Evolutionary conservation across 192 early-diverging fungal genomes (phyloP), one percentile per base, ranked within the genome.

Genomic region (Linnemannia zychae): DNA sequence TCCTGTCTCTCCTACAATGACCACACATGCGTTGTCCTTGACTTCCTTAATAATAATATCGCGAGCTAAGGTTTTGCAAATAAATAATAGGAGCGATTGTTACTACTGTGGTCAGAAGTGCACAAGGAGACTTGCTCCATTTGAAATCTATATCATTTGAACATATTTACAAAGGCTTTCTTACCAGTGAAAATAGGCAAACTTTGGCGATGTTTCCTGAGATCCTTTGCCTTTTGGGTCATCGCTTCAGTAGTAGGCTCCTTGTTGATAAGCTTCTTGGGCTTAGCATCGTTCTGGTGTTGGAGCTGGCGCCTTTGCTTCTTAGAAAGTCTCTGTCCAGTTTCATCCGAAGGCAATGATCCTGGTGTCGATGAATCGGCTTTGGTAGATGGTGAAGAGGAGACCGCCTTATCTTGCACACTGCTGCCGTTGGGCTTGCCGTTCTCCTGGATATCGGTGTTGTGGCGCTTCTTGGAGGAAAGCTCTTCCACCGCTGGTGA

Each of bases 1-100:
- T 38, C 98, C 98, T 15, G 98, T 99, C 86, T 99, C 97, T 67
- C 98, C 98, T 33, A 99, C 96, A n/a, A 99, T 95, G 37, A 99
- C 91, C 22, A 98, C 87, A 79, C 95, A 96, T 80, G 98, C 97
- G 89, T 98, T 97, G 6, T 92, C 91, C 88, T 99, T 98, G 24
- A 99, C 87, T 81, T 99, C 89, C 37, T 97, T 91, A 24, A 99
- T 90, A 87, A 83, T 76, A 31, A 84, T 52, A 57, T 87, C 83
- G 24, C 83, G 73, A 34, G 83, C 83, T 85, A 48, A 34, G 46
- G 2, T 24, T 17, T 16, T 9, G 7, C 17, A 1, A 1, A 24
- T 28, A 24, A 47, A 17, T 7, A 33, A 20, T 49, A 0, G 48
- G 33, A n/a, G n/a, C n/a, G n/a, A n/a, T n/a, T n/a, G n/a, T n/a